A percentile compares a stretch with the other conserved stretches of the same genome.
phyloP scores from a whole-genome alignment of 2,329 filamentous ascomycete genomes.

The Penicillium sp. region DNA sequence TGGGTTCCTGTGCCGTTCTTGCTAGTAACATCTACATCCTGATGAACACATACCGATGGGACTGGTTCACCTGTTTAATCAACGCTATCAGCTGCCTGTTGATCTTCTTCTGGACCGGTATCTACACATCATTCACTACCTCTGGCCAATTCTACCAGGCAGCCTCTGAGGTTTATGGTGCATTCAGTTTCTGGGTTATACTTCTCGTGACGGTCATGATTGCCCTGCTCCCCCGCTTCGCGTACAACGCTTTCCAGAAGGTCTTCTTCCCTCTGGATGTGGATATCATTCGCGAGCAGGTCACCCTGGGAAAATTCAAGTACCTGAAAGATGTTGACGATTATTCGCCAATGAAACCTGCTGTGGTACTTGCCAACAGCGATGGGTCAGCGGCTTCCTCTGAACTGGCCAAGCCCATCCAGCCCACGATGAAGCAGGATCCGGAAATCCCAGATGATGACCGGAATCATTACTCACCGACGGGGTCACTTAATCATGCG shows the following conservation, averaged over 20 bases:
- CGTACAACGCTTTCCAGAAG: slow-evolving; percentile 85
- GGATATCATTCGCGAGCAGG: slow-evolving; percentile 93
- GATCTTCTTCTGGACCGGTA: slow-evolving; percentile 93
- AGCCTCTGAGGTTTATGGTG: slow-evolving; percentile 73
- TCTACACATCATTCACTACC: slow-evolving; percentile 67
- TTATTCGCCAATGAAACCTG: slow-evolving; percentile 49
- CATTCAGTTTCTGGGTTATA: slow-evolving; percentile 83
- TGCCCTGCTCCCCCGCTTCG: slow-evolving; percentile 83
- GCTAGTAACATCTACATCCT: slow-evolving; percentile 93
- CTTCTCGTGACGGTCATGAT: slow-evolving; percentile 76
- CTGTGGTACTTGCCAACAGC: slow-evolving; percentile 41
- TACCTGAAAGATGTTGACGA: slow-evolving; percentile 62
- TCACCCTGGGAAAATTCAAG: slow-evolving; percentile 77
- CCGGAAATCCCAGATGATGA: slow-evolving; percentile 79
- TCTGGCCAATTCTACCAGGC: slow-evolving; percentile 72
- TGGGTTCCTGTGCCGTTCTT: slow-evolving; percentile 79
- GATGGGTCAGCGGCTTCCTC: slow-evolving; percentile 42
- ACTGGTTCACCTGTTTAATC: slow-evolving; percentile 89
- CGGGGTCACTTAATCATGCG: slow-evolving; percentile 65
- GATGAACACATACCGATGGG: slow-evolving; percentile 96
- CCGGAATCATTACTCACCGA: slow-evolving; percentile 90
- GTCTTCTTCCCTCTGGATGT: slow-evolving; percentile 90
- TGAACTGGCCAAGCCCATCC: slow-evolving; percentile 49
- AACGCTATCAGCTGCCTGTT: slow-evolving; percentile 79
- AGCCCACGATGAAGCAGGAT: slow-evolving; percentile 58